Evolutionary conservation across 768 basidiomycete genomes (phyloP), one percentile per base, ranked within the genome.

Genomic region (Glaciozyma martinii): DNA sequence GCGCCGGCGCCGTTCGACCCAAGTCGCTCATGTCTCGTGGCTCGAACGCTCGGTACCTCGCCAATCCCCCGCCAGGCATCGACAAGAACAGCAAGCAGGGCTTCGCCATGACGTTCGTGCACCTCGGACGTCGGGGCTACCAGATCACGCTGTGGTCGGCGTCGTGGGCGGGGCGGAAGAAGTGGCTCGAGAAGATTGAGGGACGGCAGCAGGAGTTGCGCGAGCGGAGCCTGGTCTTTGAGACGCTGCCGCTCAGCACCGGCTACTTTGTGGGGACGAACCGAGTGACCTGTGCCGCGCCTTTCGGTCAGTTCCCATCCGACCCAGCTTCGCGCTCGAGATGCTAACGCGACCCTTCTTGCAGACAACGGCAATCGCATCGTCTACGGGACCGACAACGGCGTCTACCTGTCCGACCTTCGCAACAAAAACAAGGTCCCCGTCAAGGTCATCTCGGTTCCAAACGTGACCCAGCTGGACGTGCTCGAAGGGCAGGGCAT

Each of bases 301-400:
- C 84, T 1, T 85, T 83, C 75, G 83, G 94, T 98, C 74, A 79
- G 91, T 85, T 37, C 62, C 61, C 62, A 60, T 32, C 25, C 30
- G 59, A 21, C 27, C 18, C n/a, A 25, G 19, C 33, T 27, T 42
- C 30, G 23, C 29, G 25, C 2, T 5, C 19, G 27, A 53, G 23
- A 19, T 8, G 16, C 9, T 47, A 47, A 10, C 29, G 32, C 42
- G 54, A 5, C 29, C 40, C 44, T 43, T 42, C 43, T 25, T 18
- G n/a, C 75, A 95, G 93, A 82, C 73, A 83, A 83, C 62, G 94
- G 91, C 18, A 80, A 87, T 71, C 82, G 86, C 62, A 85, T 95
- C 71, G 92, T 89, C 13, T 98, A 93, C 76, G 95, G 94, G n/a
- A 94, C 94, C 6, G 89, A 93, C 72, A 92, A 97, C 69, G 95